Conservation (phyloP, 345 rosid species). For the Erucastrum elatum region DNA sequence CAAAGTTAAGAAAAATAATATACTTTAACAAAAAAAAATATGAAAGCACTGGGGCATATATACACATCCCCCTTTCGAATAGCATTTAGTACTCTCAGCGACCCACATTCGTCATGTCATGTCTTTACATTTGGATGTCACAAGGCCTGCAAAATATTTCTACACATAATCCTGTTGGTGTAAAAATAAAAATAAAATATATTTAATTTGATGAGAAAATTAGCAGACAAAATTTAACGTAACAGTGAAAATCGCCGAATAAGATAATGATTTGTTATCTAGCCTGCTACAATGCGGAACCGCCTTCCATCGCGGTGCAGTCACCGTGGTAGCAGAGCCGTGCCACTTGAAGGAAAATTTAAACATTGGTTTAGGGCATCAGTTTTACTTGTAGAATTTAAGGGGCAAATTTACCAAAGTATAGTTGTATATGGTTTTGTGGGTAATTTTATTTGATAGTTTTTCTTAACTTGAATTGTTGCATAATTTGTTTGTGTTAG, state of each 20-base stretch:
- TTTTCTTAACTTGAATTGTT: no score
- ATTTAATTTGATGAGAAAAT: background rate
- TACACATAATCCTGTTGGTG: background rate
- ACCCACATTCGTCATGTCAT: conserved; percentile 14
- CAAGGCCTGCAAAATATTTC: conserved; percentile 1
- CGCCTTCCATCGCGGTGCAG: conserved; percentile 48
- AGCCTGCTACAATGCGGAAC: conserved; percentile 36
- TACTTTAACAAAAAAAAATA: background rate
- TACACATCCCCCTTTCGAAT: background rate
- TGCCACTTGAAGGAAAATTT: no score
- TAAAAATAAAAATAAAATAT: background rate
- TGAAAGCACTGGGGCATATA: conserved; percentile 28
- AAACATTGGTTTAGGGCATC: no score
- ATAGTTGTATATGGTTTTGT: no score
- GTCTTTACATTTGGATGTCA: conserved; percentile 9
- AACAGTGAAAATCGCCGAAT: no score
- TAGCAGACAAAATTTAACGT: no score
- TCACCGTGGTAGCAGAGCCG: conserved; percentile 38
- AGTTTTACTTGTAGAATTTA: no score
- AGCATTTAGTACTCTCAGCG: conserved; percentile 23
- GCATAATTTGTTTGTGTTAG: no score
- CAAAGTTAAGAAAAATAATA: background rate
- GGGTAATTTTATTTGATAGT: no score
- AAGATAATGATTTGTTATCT: no score
- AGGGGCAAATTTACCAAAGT: no score